Evolutionary conservation across 768 basidiomycete genomes (phyloP), one percentile per base, ranked within the genome.

Genomic region (Lactarius pseudohatsudake): DNA sequence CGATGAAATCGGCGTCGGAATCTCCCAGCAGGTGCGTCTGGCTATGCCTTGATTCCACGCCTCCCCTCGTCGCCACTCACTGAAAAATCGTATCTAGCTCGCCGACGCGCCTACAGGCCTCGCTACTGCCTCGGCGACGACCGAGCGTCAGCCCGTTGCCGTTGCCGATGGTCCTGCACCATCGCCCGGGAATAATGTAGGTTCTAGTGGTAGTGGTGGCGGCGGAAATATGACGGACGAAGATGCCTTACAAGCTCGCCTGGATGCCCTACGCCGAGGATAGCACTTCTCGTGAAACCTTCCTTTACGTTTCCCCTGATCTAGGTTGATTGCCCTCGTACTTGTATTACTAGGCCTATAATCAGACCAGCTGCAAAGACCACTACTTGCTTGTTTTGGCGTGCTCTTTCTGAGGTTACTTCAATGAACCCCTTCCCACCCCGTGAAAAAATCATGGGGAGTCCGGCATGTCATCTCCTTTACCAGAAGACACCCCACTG

Each of bases 1-100:
- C 57, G 97, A 98, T 70, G 97, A 98, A 81, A 97, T 99, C 65
- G 97, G 97, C 40, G 90, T 99, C 62, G 85, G 84, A 68, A 81
- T 98, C 66, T 91, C 91, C 2, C 97, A 98, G 77, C 87, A 92
- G 78, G 91, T 89, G 72, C 68, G 76, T 64, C 30, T 18, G 11
- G 57, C 62, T 76, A 70, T 68, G 59, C 43, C 50, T 60, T 40
- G 38, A 40, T 15, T 15, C 38, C 15, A 15, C 11, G 2, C 36
- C 36, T 34, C 36, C 36, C 15, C 38, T 40, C 11, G 22, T 13
- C 18, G 0, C 16, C 8, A 11, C 34, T 63, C 57, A 62, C 30
- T 34, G 10, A 13, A 50, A 20, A 15, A 8, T 45, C 3, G 45
- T 58, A 40, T 71, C 28, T 73, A 97, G 94, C 86, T 97, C 62